A percentile compares a stretch with the other conserved stretches of the same genome.
phyloP scores from a whole-genome alignment of 2,329 filamentous ascomycete genomes.

The Alternaria sp. region DNA sequence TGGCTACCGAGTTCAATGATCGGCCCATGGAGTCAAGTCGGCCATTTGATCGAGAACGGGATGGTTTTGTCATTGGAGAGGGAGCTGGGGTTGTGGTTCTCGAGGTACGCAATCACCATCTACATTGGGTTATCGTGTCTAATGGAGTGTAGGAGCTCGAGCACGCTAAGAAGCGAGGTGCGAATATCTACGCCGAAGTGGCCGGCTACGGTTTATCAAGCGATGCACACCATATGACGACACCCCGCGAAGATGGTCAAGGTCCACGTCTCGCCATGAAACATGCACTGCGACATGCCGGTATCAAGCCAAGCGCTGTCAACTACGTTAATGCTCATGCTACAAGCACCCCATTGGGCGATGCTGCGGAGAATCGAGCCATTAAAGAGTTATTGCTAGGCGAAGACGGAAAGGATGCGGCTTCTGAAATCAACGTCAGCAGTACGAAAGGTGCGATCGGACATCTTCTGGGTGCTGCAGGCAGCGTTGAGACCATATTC shows the following conservation, averaged over 20 bases:
- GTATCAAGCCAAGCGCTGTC: conserved; percentile 72
- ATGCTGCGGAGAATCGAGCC: conserved; percentile 85
- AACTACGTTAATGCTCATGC: conserved; percentile 97
- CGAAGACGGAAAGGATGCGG: conserved; percentile 68
- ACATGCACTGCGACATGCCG: conserved; percentile 76
- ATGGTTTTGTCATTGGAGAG: conserved; percentile 92
- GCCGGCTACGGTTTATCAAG: conserved; percentile 89
- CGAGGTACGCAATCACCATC: conserved; percentile 62
- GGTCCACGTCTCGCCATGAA: conserved; percentile 88
- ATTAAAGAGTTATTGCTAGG: conserved; percentile 81
- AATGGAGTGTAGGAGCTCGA: conserved; percentile 70
- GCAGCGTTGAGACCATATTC: conserved; percentile 89
- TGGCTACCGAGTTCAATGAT: conserved; percentile 83
- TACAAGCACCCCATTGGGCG: conserved; percentile 85
- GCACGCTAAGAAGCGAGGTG: conserved; percentile 81
- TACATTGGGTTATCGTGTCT: background rate
- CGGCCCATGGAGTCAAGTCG: conserved; percentile 75
- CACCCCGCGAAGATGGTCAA: conserved; percentile 80
- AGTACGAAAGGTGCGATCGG: conserved; percentile 94
- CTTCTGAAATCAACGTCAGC: conserved; percentile 78
- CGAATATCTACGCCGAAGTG: conserved; percentile 86
- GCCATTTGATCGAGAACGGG: conserved; percentile 82
- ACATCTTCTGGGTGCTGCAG: conserved; percentile 89
- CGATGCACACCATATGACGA: conserved; percentile 93
- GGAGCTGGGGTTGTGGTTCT: conserved; percentile 87